Evolutionary conservation across 2,329 filamentous ascomycete genomes (phyloP), one percentile per base, ranked within the genome.

Genomic region (Helicocarpus griseus): DNA sequence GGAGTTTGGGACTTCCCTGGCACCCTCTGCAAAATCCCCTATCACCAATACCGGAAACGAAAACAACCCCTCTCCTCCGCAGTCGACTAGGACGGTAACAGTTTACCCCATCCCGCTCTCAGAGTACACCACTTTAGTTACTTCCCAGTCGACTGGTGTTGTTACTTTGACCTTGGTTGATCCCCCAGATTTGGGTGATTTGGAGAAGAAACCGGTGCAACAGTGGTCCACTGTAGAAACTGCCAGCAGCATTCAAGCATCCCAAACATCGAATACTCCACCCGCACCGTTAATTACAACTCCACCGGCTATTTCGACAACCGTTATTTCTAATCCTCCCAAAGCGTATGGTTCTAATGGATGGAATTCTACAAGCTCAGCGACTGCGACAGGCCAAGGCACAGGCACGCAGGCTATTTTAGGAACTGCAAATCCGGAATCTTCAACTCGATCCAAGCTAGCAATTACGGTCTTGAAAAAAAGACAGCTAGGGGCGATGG

Each of bases 401-500:
- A 31, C 41, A 19, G 41, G 41, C 8, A 8, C 29, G 7, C 26
- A 29, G 41, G n/a, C 4, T 24, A 17, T 44, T 31, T 44, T 26
- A 9, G 41, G 41, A 11, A 1, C 2, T 29, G 4, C 14, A 31
- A 31, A 11, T 17, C 41, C 26, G 2, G 8, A 11, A 0, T 29
- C 24, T 21, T 3, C 29, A 3, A 8, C 13, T 31, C 36, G 4
- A n/a, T 47, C 44, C 44, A 14, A 17, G 21, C 31, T 19, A 24
- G 26, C 26, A 33, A 26, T 31, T 22, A 22, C 11, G 13, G n/a
- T 39, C n/a, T 19, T 50, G 3, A 24, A 19, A 17, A 39, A 51
- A 29, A 22, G 53, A 14, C 48, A 51, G 9, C 31, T 49, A 31
- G 48, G 51, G 35, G 51, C 28, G 7, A 40, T 46, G 13, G 51